A percentile compares a stretch with the other conserved stretches of the same genome.
Evolutionary conservation across 129 eudicot genomes (phyloP).

Genomic region (Pulicaria dysenterica): DNA sequence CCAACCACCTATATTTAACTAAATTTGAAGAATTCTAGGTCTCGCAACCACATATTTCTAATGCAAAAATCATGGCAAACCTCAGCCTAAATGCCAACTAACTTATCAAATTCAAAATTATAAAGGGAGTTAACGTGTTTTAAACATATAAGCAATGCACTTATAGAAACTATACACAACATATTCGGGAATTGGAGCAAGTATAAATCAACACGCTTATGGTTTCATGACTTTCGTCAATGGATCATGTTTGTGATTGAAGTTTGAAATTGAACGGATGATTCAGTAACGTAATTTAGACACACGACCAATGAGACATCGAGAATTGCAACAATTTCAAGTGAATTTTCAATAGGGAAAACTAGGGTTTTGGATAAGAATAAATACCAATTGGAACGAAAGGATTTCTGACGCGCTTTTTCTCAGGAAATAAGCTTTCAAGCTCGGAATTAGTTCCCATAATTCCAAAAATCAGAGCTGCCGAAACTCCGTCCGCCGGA

Average conservation of each 20-base stretch:
- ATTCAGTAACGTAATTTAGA: not conserved
- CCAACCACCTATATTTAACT: not conserved
- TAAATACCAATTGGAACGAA: constrained; percentile 78
- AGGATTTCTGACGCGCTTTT: constrained; percentile 74
- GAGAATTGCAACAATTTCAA: not conserved
- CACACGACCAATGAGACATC: not conserved
- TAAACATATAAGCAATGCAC: not conserved
- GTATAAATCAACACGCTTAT: constrained; percentile 5
- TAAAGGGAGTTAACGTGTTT: not conserved
- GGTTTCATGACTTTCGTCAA: not conserved
- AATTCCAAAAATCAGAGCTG: constrained; percentile 20
- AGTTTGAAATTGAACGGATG: not conserved
- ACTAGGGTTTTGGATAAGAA: constrained; percentile 32
- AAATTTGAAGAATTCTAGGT: not conserved
- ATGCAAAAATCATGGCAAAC: not conserved
- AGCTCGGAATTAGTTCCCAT: constrained; percentile 80
- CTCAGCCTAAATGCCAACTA: not conserved
- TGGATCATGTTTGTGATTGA: not conserved
- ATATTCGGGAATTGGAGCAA: not conserved
- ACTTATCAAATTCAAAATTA: constrained; percentile 1
- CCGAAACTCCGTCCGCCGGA: constrained; percentile 10
- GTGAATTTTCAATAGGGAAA: not conserved
- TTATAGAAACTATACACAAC: not conserved
- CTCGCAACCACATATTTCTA: constrained; percentile 3
- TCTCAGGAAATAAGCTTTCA: constrained; percentile 56